phyloP scores from a whole-genome alignment of 1,284 basidiomycete species.

The Leucoagaricus sp. region DNA sequence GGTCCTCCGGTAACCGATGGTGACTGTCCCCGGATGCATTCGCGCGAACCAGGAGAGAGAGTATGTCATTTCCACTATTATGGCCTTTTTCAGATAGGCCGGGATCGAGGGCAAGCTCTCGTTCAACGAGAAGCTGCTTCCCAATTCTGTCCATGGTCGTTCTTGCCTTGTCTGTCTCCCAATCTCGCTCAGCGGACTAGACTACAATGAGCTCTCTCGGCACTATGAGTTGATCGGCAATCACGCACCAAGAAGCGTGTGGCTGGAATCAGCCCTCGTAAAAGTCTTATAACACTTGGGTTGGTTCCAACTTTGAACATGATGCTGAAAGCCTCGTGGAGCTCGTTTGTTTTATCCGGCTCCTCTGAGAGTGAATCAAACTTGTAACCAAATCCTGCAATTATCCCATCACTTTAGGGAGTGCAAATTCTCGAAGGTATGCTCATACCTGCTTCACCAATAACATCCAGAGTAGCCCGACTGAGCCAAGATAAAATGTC shows the following conservation, averaged over 20 bases:
- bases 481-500: slow-evolving; percentile 59
- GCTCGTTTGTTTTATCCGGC: slow-evolving; percentile 36
- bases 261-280: slow-evolving; percentile 39
- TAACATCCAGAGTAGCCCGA: slow-evolving; percentile 64
- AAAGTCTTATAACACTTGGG: slow-evolving; percentile 27
- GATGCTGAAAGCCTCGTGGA: slow-evolving; percentile 45
- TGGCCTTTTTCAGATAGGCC: slow-evolving; percentile 19
- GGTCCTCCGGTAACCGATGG: slow-evolving; percentile 70
- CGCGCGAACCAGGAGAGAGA: slow-evolving; percentile 58
- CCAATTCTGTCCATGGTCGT: slow-evolving; percentile 43
- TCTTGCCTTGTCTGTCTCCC: slow-evolving; percentile 23
- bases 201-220: no score
- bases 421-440: not conserved
- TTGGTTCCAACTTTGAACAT: slow-evolving; percentile 33
- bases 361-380: slow-evolving; percentile 50
- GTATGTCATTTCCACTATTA: slow-evolving; percentile 42
- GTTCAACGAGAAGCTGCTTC: slow-evolving; percentile 41
- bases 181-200: slow-evolving; percentile 27
- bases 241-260: slow-evolving; percentile 39
- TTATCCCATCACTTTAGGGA: not conserved
- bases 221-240: not conserved
- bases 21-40: slow-evolving; percentile 62
- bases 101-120: slow-evolving; percentile 34
- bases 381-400: slow-evolving; percentile 63
- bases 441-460: slow-evolving; percentile 62